Evolutionary conservation across 2,329 filamentous ascomycete species (phyloP).

Genomic region (Escovopsis weberi): DNA sequence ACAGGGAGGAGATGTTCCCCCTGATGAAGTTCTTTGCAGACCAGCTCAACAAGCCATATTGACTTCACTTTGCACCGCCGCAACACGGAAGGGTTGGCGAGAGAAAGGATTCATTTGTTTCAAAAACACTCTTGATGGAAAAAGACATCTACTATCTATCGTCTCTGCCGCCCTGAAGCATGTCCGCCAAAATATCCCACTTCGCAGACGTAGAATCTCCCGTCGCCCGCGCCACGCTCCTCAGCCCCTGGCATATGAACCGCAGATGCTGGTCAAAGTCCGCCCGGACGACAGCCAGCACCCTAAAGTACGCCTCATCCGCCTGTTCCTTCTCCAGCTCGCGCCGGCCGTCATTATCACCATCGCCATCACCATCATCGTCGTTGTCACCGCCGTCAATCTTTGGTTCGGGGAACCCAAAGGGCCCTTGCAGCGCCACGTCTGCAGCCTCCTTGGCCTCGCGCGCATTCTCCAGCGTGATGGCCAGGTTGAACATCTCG

Average conservation of each 20-base stretch:
- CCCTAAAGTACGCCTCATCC: slow-evolving; percentile 31
- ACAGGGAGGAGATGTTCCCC: slow-evolving; percentile 73
- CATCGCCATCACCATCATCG: slow-evolving; percentile 10
- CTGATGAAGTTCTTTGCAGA: slow-evolving; percentile 75
- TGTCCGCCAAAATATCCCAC: slow-evolving; percentile 74
- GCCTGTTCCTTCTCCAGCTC: slow-evolving; percentile 12
- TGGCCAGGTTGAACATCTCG: slow-evolving; percentile 61
- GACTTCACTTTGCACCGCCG: background rate
- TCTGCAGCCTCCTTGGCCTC: slow-evolving; percentile 14
- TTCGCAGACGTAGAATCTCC: slow-evolving; percentile 43
- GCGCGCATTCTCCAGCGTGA: slow-evolving; percentile 52
- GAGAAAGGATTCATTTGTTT: no score
- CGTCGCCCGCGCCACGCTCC: slow-evolving; percentile 60
- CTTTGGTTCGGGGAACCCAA: background rate
- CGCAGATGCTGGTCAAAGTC: slow-evolving; percentile 51
- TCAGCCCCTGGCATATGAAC: slow-evolving; percentile 60
- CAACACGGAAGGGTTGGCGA: no score
- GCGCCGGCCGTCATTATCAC: slow-evolving; percentile 5
- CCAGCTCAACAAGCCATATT: slow-evolving; percentile 28
- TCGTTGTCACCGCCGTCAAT: background rate
- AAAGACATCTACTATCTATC: slow-evolving; percentile 7
- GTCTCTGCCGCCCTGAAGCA: slow-evolving; percentile 40
- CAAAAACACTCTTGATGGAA: no score
- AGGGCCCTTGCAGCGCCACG: background rate
- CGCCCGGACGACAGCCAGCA: slow-evolving; percentile 40